Base-by-base conservation (phyloP, 306 rosid species). In the Amphicarpaea edgeworthii region DNA sequence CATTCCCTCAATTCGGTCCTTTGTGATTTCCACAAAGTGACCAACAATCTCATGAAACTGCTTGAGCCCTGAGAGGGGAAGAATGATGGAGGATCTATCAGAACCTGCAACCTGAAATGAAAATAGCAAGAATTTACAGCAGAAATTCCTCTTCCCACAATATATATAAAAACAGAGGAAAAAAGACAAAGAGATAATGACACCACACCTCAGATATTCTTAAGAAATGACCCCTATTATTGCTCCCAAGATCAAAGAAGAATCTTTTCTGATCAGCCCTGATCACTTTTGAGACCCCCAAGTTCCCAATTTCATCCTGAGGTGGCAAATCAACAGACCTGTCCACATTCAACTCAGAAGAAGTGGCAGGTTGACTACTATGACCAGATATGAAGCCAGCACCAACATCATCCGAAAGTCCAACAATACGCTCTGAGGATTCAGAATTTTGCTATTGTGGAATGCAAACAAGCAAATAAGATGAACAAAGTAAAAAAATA, bases 331-430 rank as follows among this genome's bases (percentile, higher is more conserved):
- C 98, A 24, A 90, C 96, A 59, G 96, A 85, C 60, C 97, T 88
- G 53, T 96, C 97, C 58, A 81, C 92, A 75, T 88, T 95, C 88
- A 90, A 83, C 79, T 96, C 99, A 69, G 99, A 85, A 78, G 90
- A 84, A 26, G 97, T 79, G 26, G 89, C 86, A 69, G 96, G 87
- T 79, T 96, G 97, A 87, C 82, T 92, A 79, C 93, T 86, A 69
- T 92, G 97, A 59, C 99, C 97, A 59, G 99, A 88, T 78, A 96
- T 96, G 89, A 96, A 96, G 78, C 99, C 99, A 75, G 98, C 98
- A 3, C 99, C 99, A 78, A 96, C 99, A 73, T 96, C 99, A 77
- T 96, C 99, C 24, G 99, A 92, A 82, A 96, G 99, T 79, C 99
- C 97, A 69, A 86, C 97, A 46, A 92, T 75, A 62, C 76, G 93